Evolutionary conservation across 371 early-diverging fungal species (phyloP), one percentile per base, ranked within the genome.

Genomic region (Coemansia sp.): DNA sequence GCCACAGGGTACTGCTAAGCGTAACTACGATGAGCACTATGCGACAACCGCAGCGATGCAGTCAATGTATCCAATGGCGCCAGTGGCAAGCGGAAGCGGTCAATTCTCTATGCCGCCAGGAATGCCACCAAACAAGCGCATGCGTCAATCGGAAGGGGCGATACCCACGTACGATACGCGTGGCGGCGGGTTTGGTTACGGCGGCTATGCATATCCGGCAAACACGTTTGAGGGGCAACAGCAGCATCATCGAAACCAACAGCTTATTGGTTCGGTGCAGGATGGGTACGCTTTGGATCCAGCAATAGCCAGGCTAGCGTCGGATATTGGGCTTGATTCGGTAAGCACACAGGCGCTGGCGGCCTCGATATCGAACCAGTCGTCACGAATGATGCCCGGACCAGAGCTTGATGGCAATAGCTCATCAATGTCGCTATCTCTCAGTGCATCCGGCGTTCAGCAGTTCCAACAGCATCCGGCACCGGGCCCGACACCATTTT

Each of bases 241-340:
- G 56, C 47, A 45, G 37, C 61, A 53, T 22, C 53, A 34, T 13
- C 45, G n/a, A 45, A 45, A 45, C n/a, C 45, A 45, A 39, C 21
- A 45, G 50, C 29, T 45, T 11, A 42, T 39, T 7, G 55, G 26
- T 16, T 22, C 45, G 21, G 10, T 50, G 42, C 40, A 31, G 16
- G 34, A 39, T 14, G 37, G 48, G 18, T 69, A 63, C 39, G 18
- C 27, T 0, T 22, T 75, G 40, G 64, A 66, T 13, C 37, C 56
- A 2, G 58, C 64, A 2, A 67, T 75, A 48, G 76, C 63, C 0
- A 63, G 64, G 5, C 55, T 76, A n/a, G 71, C 71, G 5, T 71
- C 76, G 2, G 67, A 64, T 64, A 76, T 76, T 67, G 71, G 71
- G 4, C 40, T 76, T n/a, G 68, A 76, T 22, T 27, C 76, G 18